phyloP scores from a whole-genome alignment of 768 basidiomycete genomes.

The Agaricus sinodeliciosus region DNA sequence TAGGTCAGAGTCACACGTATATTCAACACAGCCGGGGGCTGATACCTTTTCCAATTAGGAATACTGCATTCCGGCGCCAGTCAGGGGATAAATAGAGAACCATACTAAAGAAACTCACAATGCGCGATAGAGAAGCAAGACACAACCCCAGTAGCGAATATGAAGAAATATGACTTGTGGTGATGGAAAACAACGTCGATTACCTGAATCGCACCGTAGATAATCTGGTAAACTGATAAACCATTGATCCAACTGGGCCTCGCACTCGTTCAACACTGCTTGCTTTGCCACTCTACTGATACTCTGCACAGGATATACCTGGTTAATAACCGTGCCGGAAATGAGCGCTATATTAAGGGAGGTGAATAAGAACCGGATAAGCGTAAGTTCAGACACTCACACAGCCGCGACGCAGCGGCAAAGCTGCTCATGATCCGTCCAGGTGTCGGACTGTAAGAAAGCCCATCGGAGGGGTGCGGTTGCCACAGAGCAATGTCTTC shows the following conservation, averaged over 20 bases:
- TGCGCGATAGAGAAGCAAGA: constrained; percentile 68
- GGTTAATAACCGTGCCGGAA: constrained; percentile 57
- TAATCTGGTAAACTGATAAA: constrained; percentile 59
- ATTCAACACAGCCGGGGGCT: constrained; percentile 15
- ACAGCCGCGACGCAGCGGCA: constrained; percentile 48
- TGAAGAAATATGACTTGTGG: constrained; percentile 66
- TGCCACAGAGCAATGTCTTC: constrained; percentile 55
- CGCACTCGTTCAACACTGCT: constrained; percentile 45
- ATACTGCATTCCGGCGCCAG: constrained; percentile 35
- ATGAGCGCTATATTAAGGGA: constrained; percentile 44
- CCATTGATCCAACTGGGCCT: constrained; percentile 68
- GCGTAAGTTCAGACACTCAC: constrained; percentile 28
- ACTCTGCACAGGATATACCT: constrained; percentile 63
- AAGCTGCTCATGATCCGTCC: constrained; percentile 47
- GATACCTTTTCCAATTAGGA: constrained; percentile 66
- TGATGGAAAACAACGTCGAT: constrained; percentile 45
- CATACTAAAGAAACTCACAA: constrained; percentile 48
- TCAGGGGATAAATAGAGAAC: constrained; percentile 2
- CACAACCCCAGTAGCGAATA: constrained; percentile 69
- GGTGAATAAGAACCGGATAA: background rate
- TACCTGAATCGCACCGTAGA: constrained; percentile 53
- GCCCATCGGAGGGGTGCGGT: constrained; percentile 32
- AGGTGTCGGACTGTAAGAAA: constrained; percentile 41
- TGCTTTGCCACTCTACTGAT: constrained; percentile 40
- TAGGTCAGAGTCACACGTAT: background rate